Base-by-base conservation (phyloP, 1,284 basidiomycete species). In the Ceratobasidium sp. region DNA sequence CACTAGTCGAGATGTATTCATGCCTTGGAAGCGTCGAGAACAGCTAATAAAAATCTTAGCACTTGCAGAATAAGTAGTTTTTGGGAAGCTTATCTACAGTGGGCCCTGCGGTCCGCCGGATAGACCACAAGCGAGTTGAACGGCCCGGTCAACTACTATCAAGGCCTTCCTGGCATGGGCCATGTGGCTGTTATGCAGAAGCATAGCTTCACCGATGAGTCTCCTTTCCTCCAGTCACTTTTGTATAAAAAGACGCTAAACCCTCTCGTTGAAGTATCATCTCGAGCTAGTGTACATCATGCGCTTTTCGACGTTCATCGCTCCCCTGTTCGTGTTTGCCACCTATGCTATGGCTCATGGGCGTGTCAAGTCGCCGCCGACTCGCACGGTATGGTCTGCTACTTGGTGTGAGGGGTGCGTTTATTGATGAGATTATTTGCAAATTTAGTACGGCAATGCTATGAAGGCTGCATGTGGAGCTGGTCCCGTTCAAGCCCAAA, bases 341-440 rank as follows among this genome's bases (percentile, higher is more conserved):
- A 52, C 46, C 10, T 52, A 52, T 3, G 71, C 40, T 40, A 1
- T 42, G n/a, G 71, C 71, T 17, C 71, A 64, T 65, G 71, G 71
- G 26, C 9, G 12, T 7, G 48, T 74, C 28, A 74, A 64, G 48
- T 26, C 59, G 4, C 71, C 71, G 17, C 71, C 61, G 15, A 64
- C 71, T 9, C 26, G 61, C 9, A 64, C 71, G 15, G 71, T 64
- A 46, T 13, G 71, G n/a, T n/a, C 20, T 40, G n/a, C 28, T 3
- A 28, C 1, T 23, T 40, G 17, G 9, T 2, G 3, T 13, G 26
- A n/a, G 67, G n/a, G 20, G n/a, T 9, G 15, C 50, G 50, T 1
- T 3, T 26, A 17, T 50, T 50, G 20, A 50, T 20, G 1, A 50
- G 28, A 10, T 9, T 4, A 26, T 2, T 33, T 56, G 48, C 26